A percentile compares a stretch with the other conserved stretches of the same genome.
These are phyloP conservation scores for Colletotrichum scovillei DNA, from an alignment of 2,329 filamentous ascomycete genomes.

Conservation along the genomic window DNA sequence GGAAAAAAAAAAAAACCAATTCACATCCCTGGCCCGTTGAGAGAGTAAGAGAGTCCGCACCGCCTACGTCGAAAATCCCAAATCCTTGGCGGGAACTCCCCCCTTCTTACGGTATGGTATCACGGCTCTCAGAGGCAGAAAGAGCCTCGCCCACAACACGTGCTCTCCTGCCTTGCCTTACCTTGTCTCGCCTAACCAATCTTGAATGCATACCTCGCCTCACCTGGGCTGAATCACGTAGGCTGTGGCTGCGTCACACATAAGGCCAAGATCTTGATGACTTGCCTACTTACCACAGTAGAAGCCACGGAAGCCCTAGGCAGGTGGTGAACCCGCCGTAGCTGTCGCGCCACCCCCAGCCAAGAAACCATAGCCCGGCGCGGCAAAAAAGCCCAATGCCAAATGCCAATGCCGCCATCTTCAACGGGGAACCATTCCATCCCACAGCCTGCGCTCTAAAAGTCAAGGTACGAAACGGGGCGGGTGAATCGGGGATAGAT, in stretches of 20 bases:
- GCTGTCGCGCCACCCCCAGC: not conserved
- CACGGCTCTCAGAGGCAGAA: not conserved
- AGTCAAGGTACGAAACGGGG: not conserved
- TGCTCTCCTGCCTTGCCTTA: not conserved
- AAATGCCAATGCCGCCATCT: not conserved
- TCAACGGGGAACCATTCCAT: too few relatives aligned
- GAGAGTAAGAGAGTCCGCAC: too few relatives aligned
- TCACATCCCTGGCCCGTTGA: not conserved
- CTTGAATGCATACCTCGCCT: not conserved
- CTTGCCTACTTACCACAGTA: not conserved
- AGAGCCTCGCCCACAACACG: constrained; percentile 6
- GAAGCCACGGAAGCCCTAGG: not conserved
- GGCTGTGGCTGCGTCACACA: not conserved
- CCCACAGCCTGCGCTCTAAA: too few relatives aligned
- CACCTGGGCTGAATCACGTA: not conserved
- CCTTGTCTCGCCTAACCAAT: not conserved
- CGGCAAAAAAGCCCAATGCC: not conserved
- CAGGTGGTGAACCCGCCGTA: not conserved
- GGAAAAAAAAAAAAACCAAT: not conserved
- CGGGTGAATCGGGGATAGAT: too few relatives aligned
- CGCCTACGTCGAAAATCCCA: not conserved
- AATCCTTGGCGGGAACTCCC: not conserved
- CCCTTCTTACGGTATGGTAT: not conserved
- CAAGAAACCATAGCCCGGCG: not conserved
- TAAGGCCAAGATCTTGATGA: not conserved